Base-by-base conservation (phyloP, 176 grass and related monocot species). In the Phragmites australis region DNA sequence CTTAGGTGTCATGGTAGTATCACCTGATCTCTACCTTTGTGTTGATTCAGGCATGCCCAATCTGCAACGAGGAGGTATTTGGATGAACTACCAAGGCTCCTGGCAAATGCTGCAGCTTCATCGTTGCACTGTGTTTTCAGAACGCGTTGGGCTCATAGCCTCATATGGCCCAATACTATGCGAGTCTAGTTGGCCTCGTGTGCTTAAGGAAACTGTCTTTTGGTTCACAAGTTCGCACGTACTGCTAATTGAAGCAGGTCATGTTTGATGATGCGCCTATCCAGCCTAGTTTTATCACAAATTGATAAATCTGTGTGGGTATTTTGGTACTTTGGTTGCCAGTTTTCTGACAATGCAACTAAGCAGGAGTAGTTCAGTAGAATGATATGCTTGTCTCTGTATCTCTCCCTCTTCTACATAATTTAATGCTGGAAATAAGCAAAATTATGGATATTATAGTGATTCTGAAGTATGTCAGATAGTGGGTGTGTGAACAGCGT, bases 31-130 rank as follows among this genome's bases (percentile, higher is more conserved):
- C 22, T 21, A 70, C 27, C 14, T 78, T 71, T 76, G 23, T 77
- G 81, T 26, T 73, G 25, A 53, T 74, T 47, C 87, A 95, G 93
- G 87, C 83, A 71, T 95, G 93, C 78, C 93, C 93, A 6, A 75
- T 95, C 14, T 95, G 93, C 87, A 83, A 74, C 27, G 87, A 86
- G 76, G 93, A 92, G 85, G 90, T 95, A 65, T 95, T 92, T 69
- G 93, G 93, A 30, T 91, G 63, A 86, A 39, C 16, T 19, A n/a
- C n/a, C 3, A 50, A 73, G 29, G 57, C 17, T 49, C 5, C 70
- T 50, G 53, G 43, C 1, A 29, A 57, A 66, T 58, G 27, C 12
- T 71, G 40, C 45, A 12, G 67, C n/a, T 25, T 67, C 46, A 37
- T 71, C 21, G n/a, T 57, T 47, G 3, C 70, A 13, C 23, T 63